Percentiles rank a stretch among this genome's conserved stretches.
These are phyloP conservation scores for Phyllosticta capitalensis DNA, from an alignment of 2,329 filamentous ascomycete species.

Conservation along the genomic window DNA sequence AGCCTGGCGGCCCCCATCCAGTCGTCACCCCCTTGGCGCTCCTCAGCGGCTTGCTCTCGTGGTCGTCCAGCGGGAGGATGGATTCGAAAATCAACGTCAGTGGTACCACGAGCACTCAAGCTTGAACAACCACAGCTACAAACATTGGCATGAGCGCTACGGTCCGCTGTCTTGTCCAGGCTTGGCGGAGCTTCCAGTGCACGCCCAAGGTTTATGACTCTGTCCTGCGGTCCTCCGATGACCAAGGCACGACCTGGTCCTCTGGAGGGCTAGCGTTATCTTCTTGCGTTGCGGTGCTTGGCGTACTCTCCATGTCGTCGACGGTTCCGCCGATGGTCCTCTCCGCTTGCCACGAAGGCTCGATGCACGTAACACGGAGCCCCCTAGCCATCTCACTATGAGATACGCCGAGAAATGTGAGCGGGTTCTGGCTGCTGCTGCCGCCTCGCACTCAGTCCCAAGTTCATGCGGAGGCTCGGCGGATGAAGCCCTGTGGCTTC, in stretches of 20 bases:
- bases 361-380: background rate
- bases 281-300: background rate
- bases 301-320: background rate
- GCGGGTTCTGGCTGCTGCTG: background rate
- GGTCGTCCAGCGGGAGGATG: background rate
- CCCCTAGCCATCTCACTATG: background rate
- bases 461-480: background rate
- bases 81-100: background rate
- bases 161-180: conserved; percentile 10
- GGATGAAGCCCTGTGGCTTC: background rate
- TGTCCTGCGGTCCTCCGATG: background rate
- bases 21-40: background rate
- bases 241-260: background rate
- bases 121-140: conserved; percentile 7
- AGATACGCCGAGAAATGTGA: background rate
- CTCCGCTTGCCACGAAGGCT: background rate
- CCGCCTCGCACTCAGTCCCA: background rate
- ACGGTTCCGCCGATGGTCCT: background rate
- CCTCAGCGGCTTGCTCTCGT: background rate
- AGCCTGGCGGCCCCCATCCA: background rate
- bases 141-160: conserved; percentile 9
- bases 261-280: background rate
- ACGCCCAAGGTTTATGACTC: background rate
- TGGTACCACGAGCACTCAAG: background rate
- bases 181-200: background rate